Conservation (phyloP, 805 yeast genomes). For the Wickerhamomyces strasburgensis region DNA sequence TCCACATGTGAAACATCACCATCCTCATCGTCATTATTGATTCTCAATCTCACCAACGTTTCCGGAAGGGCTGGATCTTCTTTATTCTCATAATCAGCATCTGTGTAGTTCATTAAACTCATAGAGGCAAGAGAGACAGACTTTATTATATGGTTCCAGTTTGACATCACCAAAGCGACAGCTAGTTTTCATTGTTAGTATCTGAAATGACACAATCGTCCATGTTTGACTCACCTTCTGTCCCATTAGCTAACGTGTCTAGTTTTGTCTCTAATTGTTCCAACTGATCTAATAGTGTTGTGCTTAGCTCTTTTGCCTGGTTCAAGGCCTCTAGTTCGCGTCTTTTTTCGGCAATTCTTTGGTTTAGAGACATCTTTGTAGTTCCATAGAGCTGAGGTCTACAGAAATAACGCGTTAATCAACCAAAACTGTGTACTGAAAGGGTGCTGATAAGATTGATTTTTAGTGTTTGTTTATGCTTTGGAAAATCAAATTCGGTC, state of each 20-base stretch:
- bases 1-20: slow-evolving; percentile 6
- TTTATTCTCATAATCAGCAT: slow-evolving; percentile 26
- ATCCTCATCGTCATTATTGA: slow-evolving; percentile 37
- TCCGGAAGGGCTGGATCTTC: slow-evolving; percentile 54
- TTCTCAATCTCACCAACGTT: slow-evolving; percentile 53
- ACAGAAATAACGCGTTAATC: no score
- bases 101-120: slow-evolving; percentile 37
- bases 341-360: slow-evolving; percentile 37
- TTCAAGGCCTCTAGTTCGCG: slow-evolving; percentile 47
- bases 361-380: slow-evolving; percentile 25
- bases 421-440: no score
- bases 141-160: slow-evolving; percentile 60
- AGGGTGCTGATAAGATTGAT: no score
- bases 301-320: slow-evolving; percentile 43
- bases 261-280: slow-evolving; percentile 45
- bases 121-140: slow-evolving; percentile 54
- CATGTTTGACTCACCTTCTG: slow-evolving; percentile 41
- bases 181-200: slow-evolving; percentile 27
- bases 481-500: no score
- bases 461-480: no score
- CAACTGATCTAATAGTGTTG: slow-evolving; percentile 39
- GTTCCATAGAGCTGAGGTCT: no score
- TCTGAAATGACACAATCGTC: no score
- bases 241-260: slow-evolving; percentile 44
- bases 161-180: slow-evolving; percentile 52